These are phyloP conservation scores for Lineolata rhizophorae DNA, from an alignment of 495 filamentous ascomycete genomes.

Conservation along the genomic window DNA sequence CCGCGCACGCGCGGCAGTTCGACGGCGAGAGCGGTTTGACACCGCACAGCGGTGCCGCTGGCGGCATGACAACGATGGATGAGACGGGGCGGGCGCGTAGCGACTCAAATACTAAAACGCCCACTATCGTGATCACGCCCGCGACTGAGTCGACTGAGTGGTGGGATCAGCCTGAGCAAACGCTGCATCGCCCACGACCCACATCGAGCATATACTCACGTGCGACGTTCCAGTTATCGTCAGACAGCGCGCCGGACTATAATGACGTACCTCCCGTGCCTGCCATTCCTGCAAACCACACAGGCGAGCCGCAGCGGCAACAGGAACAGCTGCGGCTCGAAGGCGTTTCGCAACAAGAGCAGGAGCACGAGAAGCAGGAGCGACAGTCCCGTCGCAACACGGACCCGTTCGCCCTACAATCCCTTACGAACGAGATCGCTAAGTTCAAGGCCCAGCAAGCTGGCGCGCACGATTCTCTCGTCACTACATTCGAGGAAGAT, in stretches of 20 bases:
- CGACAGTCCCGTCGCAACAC: too few relatives aligned
- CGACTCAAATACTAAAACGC: conserved; percentile 21
- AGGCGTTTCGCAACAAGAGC: too few relatives aligned
- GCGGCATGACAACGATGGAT: conserved; percentile 12
- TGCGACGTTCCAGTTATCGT: conserved; percentile 24
- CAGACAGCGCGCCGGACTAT: conserved; percentile 9
- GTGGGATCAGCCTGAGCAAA: conserved; percentile 25
- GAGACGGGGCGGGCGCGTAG: conserved; percentile 3
- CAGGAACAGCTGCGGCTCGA: too few relatives aligned
- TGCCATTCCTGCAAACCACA: too few relatives aligned
- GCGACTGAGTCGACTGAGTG: conserved; percentile 39
- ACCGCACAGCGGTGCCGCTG: too few relatives aligned
- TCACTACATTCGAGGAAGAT: conserved; percentile 14
- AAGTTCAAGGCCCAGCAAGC: neutral
- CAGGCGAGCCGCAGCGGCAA: too few relatives aligned
- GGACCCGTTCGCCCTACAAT: too few relatives aligned
- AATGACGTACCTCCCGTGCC: conserved; percentile 37
- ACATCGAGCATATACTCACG: conserved; percentile 52
- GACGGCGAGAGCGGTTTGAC: too few relatives aligned
- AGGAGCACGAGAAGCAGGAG: too few relatives aligned
- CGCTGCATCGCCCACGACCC: conserved; percentile 17
- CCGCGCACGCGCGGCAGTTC: too few relatives aligned
- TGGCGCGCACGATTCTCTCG: conserved; percentile 7
- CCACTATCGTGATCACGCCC: conserved; percentile 45
- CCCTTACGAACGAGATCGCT: neutral